Evolutionary conservation across 1,284 basidiomycete species (phyloP), one percentile per base, ranked within the genome.

Genomic region (Leccinum subspadiceum): DNA sequence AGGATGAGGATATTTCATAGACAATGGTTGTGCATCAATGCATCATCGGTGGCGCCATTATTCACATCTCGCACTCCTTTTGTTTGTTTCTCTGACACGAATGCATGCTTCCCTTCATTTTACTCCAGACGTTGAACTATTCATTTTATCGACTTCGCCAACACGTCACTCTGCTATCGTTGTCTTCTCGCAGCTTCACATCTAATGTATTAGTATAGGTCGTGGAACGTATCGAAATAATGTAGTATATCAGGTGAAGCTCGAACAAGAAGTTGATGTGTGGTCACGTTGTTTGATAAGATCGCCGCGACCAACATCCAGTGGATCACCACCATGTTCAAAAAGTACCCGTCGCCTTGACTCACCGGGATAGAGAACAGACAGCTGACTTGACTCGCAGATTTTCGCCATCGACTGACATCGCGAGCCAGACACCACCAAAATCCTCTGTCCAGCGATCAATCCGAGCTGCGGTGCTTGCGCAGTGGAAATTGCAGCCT

Each of bases 391-490:
- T 39, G 26, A 24, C 46, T 39, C 57, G 6, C 74, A 96, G 94
- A 76, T 97, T 97, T 78, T 81, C 79, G 58, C 84, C 91, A 17
- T 87, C 93, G 62, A 87, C 89, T 37, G 96, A 99, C 73, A 87
- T 99, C 64, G 84, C 94, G 44, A 89, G 92, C 24, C 94, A 96
- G 67, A 96, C 94, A n/a, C 92, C 92, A 58, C 84, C 98, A 65
- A 99, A 99, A 77, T 90, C 94, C 31, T 98, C 95, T 8, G 90
- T 95, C 7, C 96, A 98, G 73, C 84, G 97, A 70, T 84, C 86
- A 63, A 95, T 98, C 74, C 88, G 97, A 56, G 78, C 87, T 35
- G 83, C 83, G 60, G 79, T 98, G 35, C 81, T 96, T 57, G 84
- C 89, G 35, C 94, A 98, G 72, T 92, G 94, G 84, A 93, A 90